phyloP scores from a whole-genome alignment of 768 basidiomycete species.

The Amanita pallidorosea region DNA sequence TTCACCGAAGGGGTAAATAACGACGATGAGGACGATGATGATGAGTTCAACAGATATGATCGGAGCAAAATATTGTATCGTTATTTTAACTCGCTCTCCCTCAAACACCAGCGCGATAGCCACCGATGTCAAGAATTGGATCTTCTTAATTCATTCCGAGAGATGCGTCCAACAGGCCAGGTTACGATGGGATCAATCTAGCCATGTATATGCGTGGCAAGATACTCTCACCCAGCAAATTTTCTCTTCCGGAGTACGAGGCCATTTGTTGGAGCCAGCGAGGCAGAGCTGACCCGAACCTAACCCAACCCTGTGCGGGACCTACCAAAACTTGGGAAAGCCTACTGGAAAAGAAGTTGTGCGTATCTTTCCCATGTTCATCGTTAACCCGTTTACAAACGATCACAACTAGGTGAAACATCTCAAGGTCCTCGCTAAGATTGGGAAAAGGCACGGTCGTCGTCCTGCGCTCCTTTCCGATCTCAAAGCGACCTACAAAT shows the following conservation, averaged over 20 bases:
- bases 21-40: not conserved
- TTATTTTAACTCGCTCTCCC: slow-evolving; percentile 20
- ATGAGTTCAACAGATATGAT: slow-evolving; percentile 4
- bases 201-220: slow-evolving; percentile 16
- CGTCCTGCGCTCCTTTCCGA: slow-evolving; percentile 23
- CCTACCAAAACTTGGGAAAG: slow-evolving; percentile 25
- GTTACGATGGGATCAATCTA: slow-evolving; percentile 9
- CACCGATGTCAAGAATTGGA: slow-evolving; percentile 22
- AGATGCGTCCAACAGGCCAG: slow-evolving; percentile 10
- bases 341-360: slow-evolving; percentile 35
- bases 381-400: not conserved
- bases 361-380: slow-evolving; percentile 10
- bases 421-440: slow-evolving; percentile 21
- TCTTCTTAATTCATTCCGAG: slow-evolving; percentile 30
- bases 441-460: slow-evolving; percentile 15
- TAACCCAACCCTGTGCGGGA: slow-evolving; percentile 16
- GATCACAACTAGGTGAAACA: slow-evolving; percentile 26
- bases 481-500: slow-evolving; percentile 30
- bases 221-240: slow-evolving; percentile 26
- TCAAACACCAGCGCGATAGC: slow-evolving; percentile 12
- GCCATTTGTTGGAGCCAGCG: slow-evolving; percentile 40
- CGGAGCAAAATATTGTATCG: slow-evolving; percentile 22
- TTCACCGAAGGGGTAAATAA: slow-evolving; percentile 12
- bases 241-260: slow-evolving; percentile 26
- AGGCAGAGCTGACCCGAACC: slow-evolving; percentile 19